Base-by-base conservation (phyloP, 164 flowering plant species). In the Tetracentron sinense region DNA sequence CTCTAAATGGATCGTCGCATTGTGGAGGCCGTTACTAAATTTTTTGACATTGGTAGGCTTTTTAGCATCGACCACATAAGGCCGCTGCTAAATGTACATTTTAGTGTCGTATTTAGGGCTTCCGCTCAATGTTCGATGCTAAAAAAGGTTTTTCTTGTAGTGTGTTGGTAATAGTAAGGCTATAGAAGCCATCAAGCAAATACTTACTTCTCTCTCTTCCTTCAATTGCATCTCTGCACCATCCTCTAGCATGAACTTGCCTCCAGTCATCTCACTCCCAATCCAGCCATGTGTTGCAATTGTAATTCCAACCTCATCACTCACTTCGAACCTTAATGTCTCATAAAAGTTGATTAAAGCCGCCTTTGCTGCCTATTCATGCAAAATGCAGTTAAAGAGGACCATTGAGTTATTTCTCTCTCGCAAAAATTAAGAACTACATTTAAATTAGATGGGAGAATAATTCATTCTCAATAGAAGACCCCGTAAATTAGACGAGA, bases 241-340 rank as follows among this genome's bases (percentile, higher is more conserved):
- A 17, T 90, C 92, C 67, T 90, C 96, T 15, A 84, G 56, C 88
- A 81, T 80, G 73, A 89, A 77, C 69, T 80, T 93, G 44, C 97
- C 96, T 54, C 88, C 61, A 16, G 77, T 74, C 84, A 90, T 82
- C 56, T 90, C 98, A 35, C 88, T 81, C 47, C 97, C 96, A 27
- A 89, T 79, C 92, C 94, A 87, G 51, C 98, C 98, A 72, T 90
- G 97, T 20, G 98, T 83, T 49, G 98, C 96, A 12, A 93, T 67
- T 1, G 98, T 90, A 61, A 90, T 77, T 33, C 97, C 97, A 22
- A 93, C 85, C 14, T 88, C 92, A 21, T 84, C 88, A 60, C 64
- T 74, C 69, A 88, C 63, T 79, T 93, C 98, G 19, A 82, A 82
- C 67, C 94, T 80, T 54, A 90, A 58, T 10, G 94, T 82, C 71